Conservation (phyloP, 2,329 filamentous ascomycete species). For the Teratosphaeria epicoccoides region DNA sequence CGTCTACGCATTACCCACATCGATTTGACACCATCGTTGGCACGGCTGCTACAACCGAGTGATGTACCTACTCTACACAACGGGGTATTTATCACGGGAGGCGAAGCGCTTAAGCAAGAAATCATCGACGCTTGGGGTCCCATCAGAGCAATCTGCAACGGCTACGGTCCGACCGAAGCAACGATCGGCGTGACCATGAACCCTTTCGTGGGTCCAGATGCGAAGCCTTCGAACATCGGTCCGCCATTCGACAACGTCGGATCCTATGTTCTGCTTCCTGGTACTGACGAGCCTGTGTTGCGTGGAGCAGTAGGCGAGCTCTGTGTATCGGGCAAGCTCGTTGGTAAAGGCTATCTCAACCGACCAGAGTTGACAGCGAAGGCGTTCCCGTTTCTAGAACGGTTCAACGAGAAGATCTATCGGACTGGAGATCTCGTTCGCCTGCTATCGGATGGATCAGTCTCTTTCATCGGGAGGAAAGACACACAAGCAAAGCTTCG, state of each 20-base stretch:
- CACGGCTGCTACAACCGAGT: conserved; percentile 64
- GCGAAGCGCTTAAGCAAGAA: conserved; percentile 78
- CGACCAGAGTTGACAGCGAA: conserved; percentile 65
- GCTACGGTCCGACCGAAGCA: conserved; percentile 80
- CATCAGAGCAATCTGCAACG: conserved; percentile 75
- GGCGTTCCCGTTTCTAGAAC: conserved; percentile 57
- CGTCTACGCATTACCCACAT: conserved; percentile 74
- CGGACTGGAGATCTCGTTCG: conserved; percentile 83
- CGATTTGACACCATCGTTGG: conserved; percentile 80
- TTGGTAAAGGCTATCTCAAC: conserved; percentile 83
- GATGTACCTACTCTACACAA: conserved; percentile 69
- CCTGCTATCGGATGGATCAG: conserved; percentile 66
- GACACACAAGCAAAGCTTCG: conserved; percentile 90
- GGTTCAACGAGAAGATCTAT: conserved; percentile 49
- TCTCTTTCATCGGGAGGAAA: conserved; percentile 76
- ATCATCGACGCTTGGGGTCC: conserved; percentile 80
- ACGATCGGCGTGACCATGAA: conserved; percentile 91
- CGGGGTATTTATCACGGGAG: conserved; percentile 88
- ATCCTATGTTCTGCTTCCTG: conserved; percentile 62
- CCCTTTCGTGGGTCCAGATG: conserved; percentile 64
- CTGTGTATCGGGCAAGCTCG: conserved; percentile 75
- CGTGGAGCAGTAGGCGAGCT: conserved; percentile 76
- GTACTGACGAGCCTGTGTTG: conserved; percentile 60
- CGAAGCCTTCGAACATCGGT: conserved; percentile 80
- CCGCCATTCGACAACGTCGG: conserved; percentile 80